phyloP scores from a whole-genome alignment of 176 grass and related monocot genomes.

The Hyparrhenia diplandra region DNA sequence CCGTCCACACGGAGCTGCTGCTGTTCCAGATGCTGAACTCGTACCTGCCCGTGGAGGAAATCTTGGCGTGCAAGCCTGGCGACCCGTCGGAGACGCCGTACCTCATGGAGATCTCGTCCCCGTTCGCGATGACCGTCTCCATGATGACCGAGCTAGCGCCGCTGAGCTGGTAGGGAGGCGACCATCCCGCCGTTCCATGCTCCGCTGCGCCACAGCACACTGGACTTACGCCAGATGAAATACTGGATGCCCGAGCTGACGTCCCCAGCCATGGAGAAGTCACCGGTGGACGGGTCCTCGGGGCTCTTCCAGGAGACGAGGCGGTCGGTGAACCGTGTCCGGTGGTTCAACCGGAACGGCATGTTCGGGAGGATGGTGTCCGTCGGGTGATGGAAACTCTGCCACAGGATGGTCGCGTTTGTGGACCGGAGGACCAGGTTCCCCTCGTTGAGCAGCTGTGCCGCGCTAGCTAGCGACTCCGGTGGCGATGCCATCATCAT shows the following conservation, averaged over 20 bases:
- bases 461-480: not conserved
- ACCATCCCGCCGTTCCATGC: constrained; percentile 23
- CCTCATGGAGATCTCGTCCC: not conserved
- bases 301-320: constrained; percentile 18
- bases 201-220: constrained; percentile 11
- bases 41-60: not conserved
- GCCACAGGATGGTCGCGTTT: not conserved
- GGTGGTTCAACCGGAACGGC: not conserved
- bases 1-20: not conserved
- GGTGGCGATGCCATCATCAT: not conserved
- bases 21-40: not conserved
- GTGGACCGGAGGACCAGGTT: constrained; percentile 13
- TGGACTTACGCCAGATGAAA: too few relatives aligned
- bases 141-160: not conserved
- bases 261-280: not conserved
- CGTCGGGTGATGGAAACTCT: not conserved
- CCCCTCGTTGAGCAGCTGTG: not conserved
- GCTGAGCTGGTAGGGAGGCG: too few relatives aligned
- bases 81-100: not conserved
- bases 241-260: too few relatives aligned
- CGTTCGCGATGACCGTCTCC: not conserved
- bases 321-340: not conserved
- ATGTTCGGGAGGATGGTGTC: constrained; percentile 26
- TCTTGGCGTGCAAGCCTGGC: too few relatives aligned
- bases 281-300: constrained; percentile 17